phyloP scores from a whole-genome alignment of 345 rosid genomes.

The Salix caprea region DNA sequence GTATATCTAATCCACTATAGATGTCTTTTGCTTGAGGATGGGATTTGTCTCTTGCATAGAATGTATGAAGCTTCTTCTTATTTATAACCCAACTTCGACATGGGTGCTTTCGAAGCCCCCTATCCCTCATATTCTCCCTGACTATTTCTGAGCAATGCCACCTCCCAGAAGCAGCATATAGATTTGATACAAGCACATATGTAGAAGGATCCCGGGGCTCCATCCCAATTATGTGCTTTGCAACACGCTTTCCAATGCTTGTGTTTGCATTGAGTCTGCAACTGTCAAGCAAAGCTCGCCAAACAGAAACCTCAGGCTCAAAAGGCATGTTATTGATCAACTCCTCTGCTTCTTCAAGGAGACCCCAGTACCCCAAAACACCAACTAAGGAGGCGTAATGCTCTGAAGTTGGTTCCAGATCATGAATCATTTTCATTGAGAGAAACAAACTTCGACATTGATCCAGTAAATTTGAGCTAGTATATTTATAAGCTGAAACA shows the following conservation, averaged over 20 bases:
- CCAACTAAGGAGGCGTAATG: slow-evolving; percentile 57
- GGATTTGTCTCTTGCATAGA: slow-evolving; percentile 59
- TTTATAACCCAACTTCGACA: slow-evolving; percentile 77
- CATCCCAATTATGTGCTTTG: slow-evolving; percentile 48
- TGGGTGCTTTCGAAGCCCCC: slow-evolving; percentile 59
- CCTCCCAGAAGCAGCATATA: slow-evolving; percentile 84
- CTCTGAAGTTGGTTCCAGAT: slow-evolving; percentile 54
- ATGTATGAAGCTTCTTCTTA: slow-evolving; percentile 53
- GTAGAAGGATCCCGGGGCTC: slow-evolving; percentile 67
- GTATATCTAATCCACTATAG: slow-evolving; percentile 62
- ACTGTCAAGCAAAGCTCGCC: slow-evolving; percentile 73
- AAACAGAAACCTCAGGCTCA: slow-evolving; percentile 48
- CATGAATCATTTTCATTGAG: slow-evolving; percentile 48
- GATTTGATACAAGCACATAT: slow-evolving; percentile 62
- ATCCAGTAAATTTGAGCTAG: slow-evolving; percentile 46
- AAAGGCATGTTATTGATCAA: slow-evolving; percentile 44
- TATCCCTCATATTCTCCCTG: slow-evolving; percentile 60
- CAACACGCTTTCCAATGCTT: slow-evolving; percentile 48
- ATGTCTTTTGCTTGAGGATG: slow-evolving; percentile 65
- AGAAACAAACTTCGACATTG: slow-evolving; percentile 48
- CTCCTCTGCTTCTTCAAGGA: slow-evolving; percentile 73
- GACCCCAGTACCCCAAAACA: slow-evolving; percentile 78
- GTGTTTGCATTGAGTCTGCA: slow-evolving; percentile 60
- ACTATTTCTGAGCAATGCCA: slow-evolving; percentile 70
- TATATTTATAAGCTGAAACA: slow-evolving; percentile 51